A percentile compares a stretch with the other conserved stretches of the same genome.
phyloP scores from a whole-genome alignment of 805 yeast genomes.

The Candida ficus region DNA sequence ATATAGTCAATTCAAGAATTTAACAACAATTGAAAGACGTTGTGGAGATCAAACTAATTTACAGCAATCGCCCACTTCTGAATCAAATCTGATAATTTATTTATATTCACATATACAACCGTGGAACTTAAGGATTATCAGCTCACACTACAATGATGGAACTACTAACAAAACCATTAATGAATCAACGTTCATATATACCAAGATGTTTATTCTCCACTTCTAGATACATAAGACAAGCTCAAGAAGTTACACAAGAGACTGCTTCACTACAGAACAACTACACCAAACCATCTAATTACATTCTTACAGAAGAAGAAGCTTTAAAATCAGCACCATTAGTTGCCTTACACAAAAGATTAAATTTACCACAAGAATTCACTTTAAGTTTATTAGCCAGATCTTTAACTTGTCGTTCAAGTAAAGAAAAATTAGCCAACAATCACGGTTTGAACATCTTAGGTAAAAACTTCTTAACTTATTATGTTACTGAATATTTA shows the following conservation, averaged over 20 bases:
- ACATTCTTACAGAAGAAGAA: slow-evolving; percentile 37
- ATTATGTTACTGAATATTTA: slow-evolving; percentile 69
- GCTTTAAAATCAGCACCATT: slow-evolving; percentile 65
- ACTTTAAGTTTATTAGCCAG: slow-evolving; percentile 70
- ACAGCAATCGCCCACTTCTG: too few relatives aligned
- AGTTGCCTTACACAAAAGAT: slow-evolving; percentile 72
- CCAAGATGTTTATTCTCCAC: slow-evolving; percentile 9
- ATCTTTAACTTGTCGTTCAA: slow-evolving; percentile 59
- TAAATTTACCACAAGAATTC: slow-evolving; percentile 54
- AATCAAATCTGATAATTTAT: background rate
- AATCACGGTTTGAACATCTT: slow-evolving; percentile 77
- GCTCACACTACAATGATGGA: background rate
- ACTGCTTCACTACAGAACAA: background rate
- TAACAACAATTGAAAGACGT: background rate
- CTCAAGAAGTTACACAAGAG: slow-evolving; percentile 2
- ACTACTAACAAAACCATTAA: slow-evolving; percentile 5
- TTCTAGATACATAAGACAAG: slow-evolving; percentile 3
- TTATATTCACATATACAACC: background rate
- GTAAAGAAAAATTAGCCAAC: slow-evolving; percentile 46
- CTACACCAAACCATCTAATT: background rate
- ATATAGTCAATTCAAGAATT: background rate
- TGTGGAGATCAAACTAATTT: background rate
- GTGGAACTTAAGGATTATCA: background rate
- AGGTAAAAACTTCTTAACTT: slow-evolving; percentile 73
- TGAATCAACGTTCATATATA: slow-evolving; percentile 5